phyloP scores from a whole-genome alignment of 257 asterid genomes.

The Verbascum thapsus region DNA sequence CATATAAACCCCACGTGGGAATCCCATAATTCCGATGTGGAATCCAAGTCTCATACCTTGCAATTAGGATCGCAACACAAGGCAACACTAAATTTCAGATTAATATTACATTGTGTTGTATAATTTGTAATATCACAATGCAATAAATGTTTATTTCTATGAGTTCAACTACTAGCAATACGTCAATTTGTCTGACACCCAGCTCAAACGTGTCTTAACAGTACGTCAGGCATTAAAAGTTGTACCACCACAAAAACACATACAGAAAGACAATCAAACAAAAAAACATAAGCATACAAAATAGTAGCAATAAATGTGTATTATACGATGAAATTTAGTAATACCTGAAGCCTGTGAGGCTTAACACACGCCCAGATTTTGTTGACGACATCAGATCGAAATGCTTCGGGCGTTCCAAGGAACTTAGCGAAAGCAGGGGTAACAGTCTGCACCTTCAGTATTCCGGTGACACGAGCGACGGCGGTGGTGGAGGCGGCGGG shows the following conservation, averaged over 20 bases:
- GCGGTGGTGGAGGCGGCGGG: constrained; percentile 25
- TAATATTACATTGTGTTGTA: not conserved
- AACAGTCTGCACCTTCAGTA: constrained; percentile 36
- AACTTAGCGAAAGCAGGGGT: constrained; percentile 46
- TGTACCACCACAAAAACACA: not conserved
- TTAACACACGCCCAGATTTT: constrained; percentile 41
- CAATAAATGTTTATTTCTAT: not conserved
- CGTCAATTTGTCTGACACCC: too few relatives aligned
- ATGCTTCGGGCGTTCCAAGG: constrained; percentile 40
- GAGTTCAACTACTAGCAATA: not conserved
- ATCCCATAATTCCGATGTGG: too few relatives aligned
- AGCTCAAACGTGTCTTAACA: too few relatives aligned
- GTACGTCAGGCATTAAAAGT: not conserved
- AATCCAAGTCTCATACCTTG: too few relatives aligned
- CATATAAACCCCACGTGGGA: too few relatives aligned
- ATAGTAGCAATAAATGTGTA: not conserved
- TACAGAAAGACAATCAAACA: too few relatives aligned
- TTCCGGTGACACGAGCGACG: constrained; percentile 23
- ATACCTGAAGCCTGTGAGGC: constrained; percentile 38
- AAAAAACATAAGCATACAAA: constrained; percentile 3
- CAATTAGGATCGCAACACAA: too few relatives aligned
- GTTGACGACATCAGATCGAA: constrained; percentile 37
- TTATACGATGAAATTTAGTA: not conserved
- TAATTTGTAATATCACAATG: not conserved
- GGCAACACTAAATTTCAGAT: not conserved